Conservation (phyloP, 805 yeast genomes). For the Lipomyces starkeyi region DNA sequence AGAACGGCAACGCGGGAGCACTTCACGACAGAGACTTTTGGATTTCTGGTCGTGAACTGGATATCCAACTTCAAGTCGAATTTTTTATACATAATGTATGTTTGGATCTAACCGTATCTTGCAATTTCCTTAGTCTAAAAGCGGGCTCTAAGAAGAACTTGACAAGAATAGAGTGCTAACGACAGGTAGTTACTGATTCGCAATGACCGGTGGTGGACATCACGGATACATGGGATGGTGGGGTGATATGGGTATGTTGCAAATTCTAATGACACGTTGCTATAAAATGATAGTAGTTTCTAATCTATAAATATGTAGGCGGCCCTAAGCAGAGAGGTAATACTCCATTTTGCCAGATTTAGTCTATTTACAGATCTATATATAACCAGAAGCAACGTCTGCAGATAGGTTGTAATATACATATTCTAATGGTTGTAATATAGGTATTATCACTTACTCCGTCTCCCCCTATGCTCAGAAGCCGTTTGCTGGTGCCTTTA, state of each 20-base stretch:
- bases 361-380: not conserved
- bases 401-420: not conserved
- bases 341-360: not conserved
- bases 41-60: not conserved
- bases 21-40: not conserved
- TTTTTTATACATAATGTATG: not conserved
- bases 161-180: not conserved
- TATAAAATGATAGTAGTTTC: not conserved
- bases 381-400: not conserved
- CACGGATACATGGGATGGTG: conserved; percentile 90
- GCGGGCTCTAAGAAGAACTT: not conserved
- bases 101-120: not conserved
- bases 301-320: conserved; percentile 42
- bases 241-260: conserved; percentile 79
- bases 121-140: not conserved
- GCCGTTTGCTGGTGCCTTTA: conserved; percentile 85
- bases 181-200: not conserved
- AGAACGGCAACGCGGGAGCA: not conserved
- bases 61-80: not conserved
- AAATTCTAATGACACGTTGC: not conserved
- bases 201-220: conserved; percentile 39
- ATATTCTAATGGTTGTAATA: not conserved
- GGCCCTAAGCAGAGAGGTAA: conserved; percentile 85
- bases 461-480: conserved; percentile 93
- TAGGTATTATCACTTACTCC: conserved; percentile 69